A percentile compares a stretch with the other conserved stretches of the same genome.
These are phyloP conservation scores for Boletus sp. DNA, from an alignment of 1,284 basidiomycete species.

Conservation along the genomic window DNA sequence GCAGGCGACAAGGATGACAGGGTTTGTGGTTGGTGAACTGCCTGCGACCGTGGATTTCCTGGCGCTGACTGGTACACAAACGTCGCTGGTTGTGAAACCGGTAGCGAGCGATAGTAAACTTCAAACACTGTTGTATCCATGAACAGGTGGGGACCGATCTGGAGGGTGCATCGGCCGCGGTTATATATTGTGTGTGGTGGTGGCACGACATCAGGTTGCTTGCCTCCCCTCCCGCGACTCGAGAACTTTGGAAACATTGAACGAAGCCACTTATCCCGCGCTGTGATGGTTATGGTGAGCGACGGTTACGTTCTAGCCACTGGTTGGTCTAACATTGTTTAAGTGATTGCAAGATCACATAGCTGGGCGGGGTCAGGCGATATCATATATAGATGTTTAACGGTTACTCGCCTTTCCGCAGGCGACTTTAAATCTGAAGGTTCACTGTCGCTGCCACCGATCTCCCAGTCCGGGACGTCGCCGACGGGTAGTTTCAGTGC, in stretches of 20 bases:
- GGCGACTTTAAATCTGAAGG: constrained; percentile 46
- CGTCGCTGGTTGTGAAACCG: constrained; percentile 30
- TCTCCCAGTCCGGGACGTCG: constrained; percentile 60
- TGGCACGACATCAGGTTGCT: constrained; percentile 52
- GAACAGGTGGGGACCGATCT: constrained; percentile 74
- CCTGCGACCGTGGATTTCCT: constrained; percentile 24
- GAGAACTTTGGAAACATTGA: constrained; percentile 75
- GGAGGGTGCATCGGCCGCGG: constrained; percentile 66
- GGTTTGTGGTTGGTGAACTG: constrained; percentile 15
- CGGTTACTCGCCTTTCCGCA: constrained; percentile 54
- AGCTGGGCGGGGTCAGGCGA: constrained; percentile 40
- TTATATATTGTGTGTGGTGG: constrained; percentile 66
- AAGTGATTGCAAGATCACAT: constrained; percentile 62
- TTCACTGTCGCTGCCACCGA: constrained; percentile 44
- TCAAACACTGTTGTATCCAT: constrained; percentile 67
- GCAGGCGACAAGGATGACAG: constrained; percentile 8
- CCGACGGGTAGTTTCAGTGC: constrained; percentile 56
- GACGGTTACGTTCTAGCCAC: constrained; percentile 18
- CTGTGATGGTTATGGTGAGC: constrained; percentile 45
- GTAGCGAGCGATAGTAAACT: constrained; percentile 52
- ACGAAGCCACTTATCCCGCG: constrained; percentile 68
- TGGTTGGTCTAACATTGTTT: constrained; percentile 59
- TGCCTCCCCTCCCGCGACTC: constrained; percentile 57
- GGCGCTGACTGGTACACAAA: constrained; percentile 31
- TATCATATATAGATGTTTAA: constrained; percentile 5